Percentiles rank a stretch among this genome's conserved stretches.
Evolutionary conservation across 768 basidiomycete species (phyloP).

Genomic region (Dentipellis sp.): DNA sequence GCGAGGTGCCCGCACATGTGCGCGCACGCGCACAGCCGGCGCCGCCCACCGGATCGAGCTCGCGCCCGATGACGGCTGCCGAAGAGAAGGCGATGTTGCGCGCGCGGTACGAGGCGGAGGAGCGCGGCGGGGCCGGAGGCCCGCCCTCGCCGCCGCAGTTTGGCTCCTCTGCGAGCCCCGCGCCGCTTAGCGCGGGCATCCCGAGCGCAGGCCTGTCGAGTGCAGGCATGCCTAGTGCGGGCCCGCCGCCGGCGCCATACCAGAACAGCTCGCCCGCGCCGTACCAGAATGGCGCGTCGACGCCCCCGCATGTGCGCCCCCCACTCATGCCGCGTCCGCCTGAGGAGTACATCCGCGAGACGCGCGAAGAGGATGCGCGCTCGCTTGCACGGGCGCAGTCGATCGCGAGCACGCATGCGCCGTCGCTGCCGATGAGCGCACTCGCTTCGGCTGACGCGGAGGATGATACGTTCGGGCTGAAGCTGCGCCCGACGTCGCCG

Average conservation of each 20-base stretch:
- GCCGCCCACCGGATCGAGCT: conserved; percentile 16
- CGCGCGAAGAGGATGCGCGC: conserved; percentile 63
- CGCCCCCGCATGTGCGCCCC: conserved; percentile 40
- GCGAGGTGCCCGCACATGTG: conserved; percentile 16
- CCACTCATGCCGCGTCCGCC: conserved; percentile 74
- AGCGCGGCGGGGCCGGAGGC: conserved; percentile 18
- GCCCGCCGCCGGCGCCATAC: conserved; percentile 6
- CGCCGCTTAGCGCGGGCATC: neutral
- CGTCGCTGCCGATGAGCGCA: neutral
- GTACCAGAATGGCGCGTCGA: conserved; percentile 6
- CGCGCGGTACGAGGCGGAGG: conserved; percentile 55
- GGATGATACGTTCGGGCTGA: conserved; percentile 15
- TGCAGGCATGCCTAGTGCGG: conserved; percentile 5
- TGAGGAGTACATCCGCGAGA: conserved; percentile 73
- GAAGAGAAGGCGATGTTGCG: conserved; percentile 71
- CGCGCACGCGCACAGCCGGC: conserved; percentile 24
- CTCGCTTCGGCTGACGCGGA: neutral
- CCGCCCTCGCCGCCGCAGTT: conserved; percentile 6
- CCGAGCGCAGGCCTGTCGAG: neutral
- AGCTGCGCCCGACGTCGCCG: conserved; percentile 11
- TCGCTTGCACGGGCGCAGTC: conserved; percentile 26
- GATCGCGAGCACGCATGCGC: neutral
- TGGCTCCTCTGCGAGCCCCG: conserved; percentile 6
- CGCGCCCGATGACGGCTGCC: conserved; percentile 47
- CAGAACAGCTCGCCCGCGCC: no score